Evolutionary conservation across 1,139 yeast species (phyloP).

Genomic region (Sugiyamaella castrensis): DNA sequence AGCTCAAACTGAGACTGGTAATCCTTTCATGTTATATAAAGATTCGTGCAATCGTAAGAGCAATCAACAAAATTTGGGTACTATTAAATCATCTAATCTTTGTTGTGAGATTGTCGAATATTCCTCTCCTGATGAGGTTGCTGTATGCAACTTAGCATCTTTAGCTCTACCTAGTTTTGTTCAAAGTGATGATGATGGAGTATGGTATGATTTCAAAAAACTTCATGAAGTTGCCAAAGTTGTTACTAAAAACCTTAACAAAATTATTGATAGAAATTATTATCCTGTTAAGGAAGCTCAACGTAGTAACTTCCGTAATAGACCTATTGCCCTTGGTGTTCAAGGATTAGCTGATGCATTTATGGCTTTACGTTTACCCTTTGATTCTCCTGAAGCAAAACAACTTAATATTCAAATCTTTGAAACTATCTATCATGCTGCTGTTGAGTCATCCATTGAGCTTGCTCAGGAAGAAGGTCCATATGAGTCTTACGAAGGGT

Average conservation of each 20-base stretch:
- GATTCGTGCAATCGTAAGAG: slow-evolving; percentile 82
- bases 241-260: slow-evolving; percentile 68
- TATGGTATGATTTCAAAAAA: slow-evolving; percentile 64
- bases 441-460: slow-evolving; percentile 76
- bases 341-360: slow-evolving; percentile 91
- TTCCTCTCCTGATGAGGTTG: slow-evolving; percentile 82
- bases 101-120: slow-evolving; percentile 91
- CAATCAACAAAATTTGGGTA: slow-evolving; percentile 83
- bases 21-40: slow-evolving; percentile 87
- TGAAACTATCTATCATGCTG: slow-evolving; percentile 87
- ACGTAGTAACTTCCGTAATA: slow-evolving; percentile 65
- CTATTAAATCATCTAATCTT: slow-evolving; percentile 81
- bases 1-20: slow-evolving; percentile 90
- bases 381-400: slow-evolving; percentile 72
- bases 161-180: slow-evolving; percentile 74
- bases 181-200: slow-evolving; percentile 46
- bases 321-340: slow-evolving; percentile 88
- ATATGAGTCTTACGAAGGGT: slow-evolving; percentile 66
- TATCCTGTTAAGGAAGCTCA: slow-evolving; percentile 75
- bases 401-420: slow-evolving; percentile 73
- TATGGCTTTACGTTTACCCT: slow-evolving; percentile 70
- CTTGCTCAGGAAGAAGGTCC: slow-evolving; percentile 64
- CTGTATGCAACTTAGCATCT: slow-evolving; percentile 89
- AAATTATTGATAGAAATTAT: slow-evolving; percentile 71
- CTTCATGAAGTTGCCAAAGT: slow-evolving; percentile 74